phyloP scores from a whole-genome alignment of 306 rosid genomes.

The Vicia faba region DNA sequence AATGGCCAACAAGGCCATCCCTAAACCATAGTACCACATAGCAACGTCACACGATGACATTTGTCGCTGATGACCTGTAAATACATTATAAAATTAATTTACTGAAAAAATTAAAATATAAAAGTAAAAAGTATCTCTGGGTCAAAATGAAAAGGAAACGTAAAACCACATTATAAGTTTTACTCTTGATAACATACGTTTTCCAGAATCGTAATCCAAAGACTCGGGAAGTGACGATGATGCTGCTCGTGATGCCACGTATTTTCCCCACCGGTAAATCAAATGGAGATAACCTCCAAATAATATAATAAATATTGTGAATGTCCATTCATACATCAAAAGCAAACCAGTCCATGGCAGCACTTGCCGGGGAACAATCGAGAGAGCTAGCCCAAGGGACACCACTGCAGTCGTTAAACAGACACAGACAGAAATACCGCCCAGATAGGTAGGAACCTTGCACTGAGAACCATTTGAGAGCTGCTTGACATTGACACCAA shows the following conservation, averaged over 20 bases:
- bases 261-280: slow-evolving; percentile 76
- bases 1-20: slow-evolving; percentile 86
- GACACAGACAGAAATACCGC: slow-evolving; percentile 64
- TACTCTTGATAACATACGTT: slow-evolving; percentile 54
- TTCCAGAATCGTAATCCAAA: slow-evolving; percentile 72
- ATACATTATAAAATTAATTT: slow-evolving; percentile 22
- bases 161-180: slow-evolving; percentile 19
- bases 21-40: slow-evolving; percentile 72
- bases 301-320: slow-evolving; percentile 68
- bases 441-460: slow-evolving; percentile 83
- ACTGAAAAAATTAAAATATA: background rate
- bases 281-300: slow-evolving; percentile 83
- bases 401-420: slow-evolving; percentile 68
- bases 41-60: slow-evolving; percentile 57
- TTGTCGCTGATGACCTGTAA: slow-evolving; percentile 84
- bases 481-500: slow-evolving; percentile 42
- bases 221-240: slow-evolving; percentile 59
- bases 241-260: slow-evolving; percentile 52
- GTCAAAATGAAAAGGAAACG: slow-evolving; percentile 19
- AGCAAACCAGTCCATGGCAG: slow-evolving; percentile 98
- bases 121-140: background rate
- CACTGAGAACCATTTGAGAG: slow-evolving; percentile 52
- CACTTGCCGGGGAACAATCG: slow-evolving; percentile 88
- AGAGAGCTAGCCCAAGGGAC: slow-evolving; percentile 65
- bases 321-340: slow-evolving; percentile 97